A percentile compares a stretch with the other conserved stretches of the same genome.
These are phyloP conservation scores for Penicillium sp. DNA, from an alignment of 2,329 filamentous ascomycete genomes.

Conservation along the genomic window DNA sequence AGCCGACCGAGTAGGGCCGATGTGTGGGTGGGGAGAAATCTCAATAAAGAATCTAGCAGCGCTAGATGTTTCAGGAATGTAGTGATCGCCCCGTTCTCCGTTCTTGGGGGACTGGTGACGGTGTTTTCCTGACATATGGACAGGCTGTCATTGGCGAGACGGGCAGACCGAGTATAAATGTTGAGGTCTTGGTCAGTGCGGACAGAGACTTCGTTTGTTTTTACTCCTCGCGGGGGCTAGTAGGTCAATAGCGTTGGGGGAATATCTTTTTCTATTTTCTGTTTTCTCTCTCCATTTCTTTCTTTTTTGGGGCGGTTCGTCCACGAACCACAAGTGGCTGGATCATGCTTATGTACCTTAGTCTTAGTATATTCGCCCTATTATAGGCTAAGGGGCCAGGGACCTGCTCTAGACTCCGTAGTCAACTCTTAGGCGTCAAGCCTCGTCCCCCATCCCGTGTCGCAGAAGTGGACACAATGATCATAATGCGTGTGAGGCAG, in stretches of 20 bases:
- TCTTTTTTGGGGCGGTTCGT: neutral
- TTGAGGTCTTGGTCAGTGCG: neutral
- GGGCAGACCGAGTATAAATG: neutral
- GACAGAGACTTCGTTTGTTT: slow-evolving; percentile 4
- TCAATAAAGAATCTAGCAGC: slow-evolving; percentile 33
- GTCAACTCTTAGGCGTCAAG: slow-evolving; percentile 1
- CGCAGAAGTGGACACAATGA: neutral
- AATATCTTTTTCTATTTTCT: neutral
- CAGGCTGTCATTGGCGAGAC: neutral
- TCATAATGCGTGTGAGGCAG: too few species aligned
- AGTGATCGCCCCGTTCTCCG: slow-evolving; percentile 30
- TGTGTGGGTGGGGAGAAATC: slow-evolving; percentile 29
- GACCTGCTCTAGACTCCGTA: slow-evolving; percentile 7
- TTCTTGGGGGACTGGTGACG: slow-evolving; percentile 15
- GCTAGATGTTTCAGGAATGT: slow-evolving; percentile 37
- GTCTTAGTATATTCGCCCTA: neutral
- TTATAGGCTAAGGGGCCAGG: neutral
- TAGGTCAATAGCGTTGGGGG: neutral
- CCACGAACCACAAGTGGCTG: slow-evolving; percentile 2
- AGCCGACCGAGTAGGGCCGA: slow-evolving; percentile 12
- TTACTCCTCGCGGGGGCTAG: neutral
- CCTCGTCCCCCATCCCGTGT: slow-evolving; percentile 1
- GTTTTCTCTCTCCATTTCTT: neutral
- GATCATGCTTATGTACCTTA: slow-evolving; percentile 1
- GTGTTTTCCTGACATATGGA: slow-evolving; percentile 3